Evolutionary conservation across 2,329 filamentous ascomycete species (phyloP).

Genomic region (Pyricularia sp.): DNA sequence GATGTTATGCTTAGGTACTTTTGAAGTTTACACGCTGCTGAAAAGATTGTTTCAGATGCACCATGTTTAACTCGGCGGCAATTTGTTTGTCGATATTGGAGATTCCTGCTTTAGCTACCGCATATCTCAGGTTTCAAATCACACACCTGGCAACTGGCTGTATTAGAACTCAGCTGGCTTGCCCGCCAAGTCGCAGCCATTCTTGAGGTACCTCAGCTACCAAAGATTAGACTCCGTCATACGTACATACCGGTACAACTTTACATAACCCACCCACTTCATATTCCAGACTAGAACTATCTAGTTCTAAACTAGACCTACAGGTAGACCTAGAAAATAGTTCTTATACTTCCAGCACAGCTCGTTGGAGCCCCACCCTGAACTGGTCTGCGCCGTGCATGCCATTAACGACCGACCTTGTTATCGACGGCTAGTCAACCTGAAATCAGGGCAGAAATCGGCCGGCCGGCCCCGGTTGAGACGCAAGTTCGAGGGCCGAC

Average conservation of each 20-base stretch:
- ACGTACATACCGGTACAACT: no score
- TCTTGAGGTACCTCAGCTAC: neutral
- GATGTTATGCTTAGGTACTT: neutral
- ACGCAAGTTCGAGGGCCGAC: neutral
- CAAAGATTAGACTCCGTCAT: neutral
- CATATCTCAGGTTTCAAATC: neutral
- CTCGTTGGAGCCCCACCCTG: neutral
- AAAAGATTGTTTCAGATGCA: neutral
- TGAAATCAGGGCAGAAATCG: neutral
- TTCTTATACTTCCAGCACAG: neutral
- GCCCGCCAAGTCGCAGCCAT: neutral
- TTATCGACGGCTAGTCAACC: neutral
- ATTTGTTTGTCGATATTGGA: neutral
- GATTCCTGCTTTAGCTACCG: neutral
- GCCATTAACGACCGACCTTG: neutral
- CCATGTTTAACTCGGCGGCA: neutral
- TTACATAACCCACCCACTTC: no score
- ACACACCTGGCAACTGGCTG: neutral
- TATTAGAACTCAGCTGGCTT: neutral
- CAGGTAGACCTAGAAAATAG: no score
- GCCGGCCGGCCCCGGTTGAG: no score
- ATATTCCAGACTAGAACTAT: no score
- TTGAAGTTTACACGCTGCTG: neutral
- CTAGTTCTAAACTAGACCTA: no score
- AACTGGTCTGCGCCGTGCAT: neutral